Conservation (phyloP, 108 stramenopile genomes). For the Stephanodiscus triporus region DNA sequence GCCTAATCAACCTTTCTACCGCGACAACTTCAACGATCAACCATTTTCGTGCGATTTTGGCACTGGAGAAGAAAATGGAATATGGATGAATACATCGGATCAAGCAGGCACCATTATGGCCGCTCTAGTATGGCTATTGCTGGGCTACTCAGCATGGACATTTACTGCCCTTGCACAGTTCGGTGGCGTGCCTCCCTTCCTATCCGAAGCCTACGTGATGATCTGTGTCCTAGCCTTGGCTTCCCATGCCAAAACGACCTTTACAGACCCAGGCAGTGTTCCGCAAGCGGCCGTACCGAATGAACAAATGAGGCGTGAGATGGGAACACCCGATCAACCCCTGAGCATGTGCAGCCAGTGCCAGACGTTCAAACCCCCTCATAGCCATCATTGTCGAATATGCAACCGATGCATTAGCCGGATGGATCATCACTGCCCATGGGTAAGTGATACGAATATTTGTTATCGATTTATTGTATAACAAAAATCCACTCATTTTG, state of each 20-base stretch:
- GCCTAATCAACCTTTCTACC: conserved; percentile 54
- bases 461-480: not conserved
- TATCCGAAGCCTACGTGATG: conserved; percentile 57
- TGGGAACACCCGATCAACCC: conserved; percentile 42
- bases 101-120: conserved; percentile 80
- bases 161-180: conserved; percentile 65
- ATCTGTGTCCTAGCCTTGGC: conserved; percentile 75
- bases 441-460: conserved; percentile 69
- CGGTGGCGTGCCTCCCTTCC: conserved; percentile 51
- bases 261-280: conserved; percentile 93
- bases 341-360: conserved; percentile 83
- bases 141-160: conserved; percentile 66
- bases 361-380: conserved; percentile 91
- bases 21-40: conserved; percentile 74
- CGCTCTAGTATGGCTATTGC: conserved; percentile 75
- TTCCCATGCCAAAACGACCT: conserved; percentile 87
- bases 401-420: conserved; percentile 93
- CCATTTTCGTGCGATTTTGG: conserved; percentile 70
- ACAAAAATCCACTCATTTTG: conserved; percentile 58
- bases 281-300: conserved; percentile 74
- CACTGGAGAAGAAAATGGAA: conserved; percentile 68
- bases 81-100: conserved; percentile 82
- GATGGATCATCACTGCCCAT: conserved; percentile 93
- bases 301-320: conserved; percentile 47
- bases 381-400: conserved; percentile 94